Percentiles rank a stretch among this genome's conserved stretches.
phyloP scores from a whole-genome alignment of 2,329 filamentous ascomycete genomes.

The Fusarium buxicola region DNA sequence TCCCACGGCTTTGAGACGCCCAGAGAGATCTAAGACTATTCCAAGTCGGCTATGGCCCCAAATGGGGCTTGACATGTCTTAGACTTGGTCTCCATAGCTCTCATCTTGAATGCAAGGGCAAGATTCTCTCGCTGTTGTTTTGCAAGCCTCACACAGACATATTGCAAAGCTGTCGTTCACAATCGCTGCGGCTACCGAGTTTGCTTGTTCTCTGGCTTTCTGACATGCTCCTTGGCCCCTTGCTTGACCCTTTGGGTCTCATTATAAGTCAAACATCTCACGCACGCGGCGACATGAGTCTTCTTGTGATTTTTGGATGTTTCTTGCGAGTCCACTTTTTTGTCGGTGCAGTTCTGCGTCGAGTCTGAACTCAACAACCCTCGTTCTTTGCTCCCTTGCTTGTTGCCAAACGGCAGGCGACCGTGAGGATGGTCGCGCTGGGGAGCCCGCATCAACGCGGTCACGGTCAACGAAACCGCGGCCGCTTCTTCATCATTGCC shows the following conservation, averaged over 20 bases:
- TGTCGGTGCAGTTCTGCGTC: background rate
- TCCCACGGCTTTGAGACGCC: background rate
- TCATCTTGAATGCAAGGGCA: conserved; percentile 5
- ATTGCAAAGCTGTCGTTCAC: too few species aligned
- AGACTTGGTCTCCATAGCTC: background rate
- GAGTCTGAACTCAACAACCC: background rate
- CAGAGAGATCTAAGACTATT: background rate
- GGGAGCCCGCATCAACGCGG: conserved; percentile 4
- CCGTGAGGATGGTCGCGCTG: conserved; percentile 10
- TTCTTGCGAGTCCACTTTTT: background rate
- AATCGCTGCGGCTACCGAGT: background rate
- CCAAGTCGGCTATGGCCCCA: background rate
- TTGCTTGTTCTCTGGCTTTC: background rate
- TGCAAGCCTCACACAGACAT: background rate
- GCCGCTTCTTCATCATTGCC: conserved; percentile 7
- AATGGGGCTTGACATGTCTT: background rate
- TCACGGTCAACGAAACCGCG: conserved; percentile 1
- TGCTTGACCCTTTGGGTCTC: conserved; percentile 7
- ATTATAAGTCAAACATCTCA: conserved; percentile 12
- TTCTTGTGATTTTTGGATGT: background rate
- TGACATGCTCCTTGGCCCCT: background rate
- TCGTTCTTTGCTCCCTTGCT: background rate
- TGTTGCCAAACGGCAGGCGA: background rate
- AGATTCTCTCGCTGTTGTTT: background rate
- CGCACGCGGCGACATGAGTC: too few species aligned